Conservation (phyloP, 805 yeast genomes). For the Myxozyma vanderwaltii region DNA sequence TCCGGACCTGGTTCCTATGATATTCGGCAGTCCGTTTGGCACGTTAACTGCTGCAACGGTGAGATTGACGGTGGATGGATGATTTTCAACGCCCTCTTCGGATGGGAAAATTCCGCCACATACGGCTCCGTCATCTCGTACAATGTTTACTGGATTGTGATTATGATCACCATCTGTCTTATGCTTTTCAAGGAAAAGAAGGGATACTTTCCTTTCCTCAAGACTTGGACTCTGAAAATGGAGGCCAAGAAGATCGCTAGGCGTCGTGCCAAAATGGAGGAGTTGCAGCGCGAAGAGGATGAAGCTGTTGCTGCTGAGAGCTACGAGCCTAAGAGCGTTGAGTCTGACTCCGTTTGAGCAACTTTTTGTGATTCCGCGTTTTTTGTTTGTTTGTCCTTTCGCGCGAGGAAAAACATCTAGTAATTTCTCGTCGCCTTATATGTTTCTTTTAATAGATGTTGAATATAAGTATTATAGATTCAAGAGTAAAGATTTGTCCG, state of each 20-base stretch:
- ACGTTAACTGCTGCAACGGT: conserved; percentile 96
- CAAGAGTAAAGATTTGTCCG: no score
- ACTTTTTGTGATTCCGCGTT: not conserved
- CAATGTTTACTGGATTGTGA: conserved; percentile 81
- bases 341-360: conserved; percentile 11
- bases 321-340: conserved; percentile 8
- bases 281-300: not conserved
- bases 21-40: conserved; percentile 81
- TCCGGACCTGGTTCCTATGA: conserved; percentile 95
- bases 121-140: conserved; percentile 88
- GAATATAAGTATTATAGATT: not conserved
- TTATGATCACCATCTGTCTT: conserved; percentile 56
- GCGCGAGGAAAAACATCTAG: conserved; percentile 10
- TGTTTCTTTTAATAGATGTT: not conserved
- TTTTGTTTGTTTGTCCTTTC: not conserved
- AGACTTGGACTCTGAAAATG: conserved; percentile 13
- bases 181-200: conserved; percentile 82
- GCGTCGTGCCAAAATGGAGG: conserved; percentile 7
- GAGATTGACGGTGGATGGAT: conserved; percentile 94
- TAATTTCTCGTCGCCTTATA: not conserved
- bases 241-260: conserved; percentile 19
- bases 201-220: conserved; percentile 47
- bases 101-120: conserved; percentile 95
- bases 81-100: conserved; percentile 88
- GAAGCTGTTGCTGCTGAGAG: not conserved